These are phyloP conservation scores for Hypomyces perniciosus DNA, from an alignment of 2,329 filamentous ascomycete genomes.

Conservation along the genomic window DNA sequence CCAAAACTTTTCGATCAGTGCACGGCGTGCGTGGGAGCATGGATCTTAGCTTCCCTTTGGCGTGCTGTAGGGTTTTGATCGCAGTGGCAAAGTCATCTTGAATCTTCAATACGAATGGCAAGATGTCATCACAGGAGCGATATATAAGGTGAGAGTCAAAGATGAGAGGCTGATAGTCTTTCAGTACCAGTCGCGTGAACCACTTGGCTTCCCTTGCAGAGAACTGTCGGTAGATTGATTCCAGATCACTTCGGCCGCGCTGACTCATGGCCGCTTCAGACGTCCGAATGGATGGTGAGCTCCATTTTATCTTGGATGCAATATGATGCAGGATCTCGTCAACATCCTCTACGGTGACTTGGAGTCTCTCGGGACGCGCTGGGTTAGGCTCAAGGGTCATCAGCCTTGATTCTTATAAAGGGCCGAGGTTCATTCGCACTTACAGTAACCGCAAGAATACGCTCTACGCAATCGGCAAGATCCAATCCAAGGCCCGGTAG, in stretches of 20 bases:
- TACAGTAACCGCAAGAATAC: conserved; percentile 56
- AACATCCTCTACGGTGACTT: conserved; percentile 65
- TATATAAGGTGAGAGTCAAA: conserved; percentile 54
- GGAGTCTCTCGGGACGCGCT: conserved; percentile 20
- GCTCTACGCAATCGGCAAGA: conserved; percentile 64
- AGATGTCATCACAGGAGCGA: conserved; percentile 57
- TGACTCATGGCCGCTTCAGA: conserved; percentile 20
- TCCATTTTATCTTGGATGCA: conserved; percentile 65
- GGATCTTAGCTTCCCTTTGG: conserved; percentile 16
- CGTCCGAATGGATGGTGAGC: conserved; percentile 54
- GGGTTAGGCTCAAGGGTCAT: conserved; percentile 38
- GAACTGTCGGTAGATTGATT: conserved; percentile 52
- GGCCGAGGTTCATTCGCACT: conserved; percentile 16
- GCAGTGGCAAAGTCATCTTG: conserved; percentile 62
- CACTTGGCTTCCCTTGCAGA: conserved; percentile 73
- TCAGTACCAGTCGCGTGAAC: conserved; percentile 75
- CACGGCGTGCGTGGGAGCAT: conserved; percentile 12
- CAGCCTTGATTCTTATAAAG: not conserved
- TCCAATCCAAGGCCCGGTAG: conserved; percentile 54
- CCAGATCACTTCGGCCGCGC: conserved; percentile 41
- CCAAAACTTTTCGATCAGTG: conserved; percentile 19
- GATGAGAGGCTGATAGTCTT: conserved; percentile 63
- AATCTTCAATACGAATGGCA: conserved; percentile 65
- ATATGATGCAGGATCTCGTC: conserved; percentile 60
- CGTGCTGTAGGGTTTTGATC: conserved; percentile 43